A percentile compares a stretch with the other conserved stretches of the same genome.
Conservation (phyloP, 805 yeast species). For the Cyberlindnera mississippiensis region DNA sequence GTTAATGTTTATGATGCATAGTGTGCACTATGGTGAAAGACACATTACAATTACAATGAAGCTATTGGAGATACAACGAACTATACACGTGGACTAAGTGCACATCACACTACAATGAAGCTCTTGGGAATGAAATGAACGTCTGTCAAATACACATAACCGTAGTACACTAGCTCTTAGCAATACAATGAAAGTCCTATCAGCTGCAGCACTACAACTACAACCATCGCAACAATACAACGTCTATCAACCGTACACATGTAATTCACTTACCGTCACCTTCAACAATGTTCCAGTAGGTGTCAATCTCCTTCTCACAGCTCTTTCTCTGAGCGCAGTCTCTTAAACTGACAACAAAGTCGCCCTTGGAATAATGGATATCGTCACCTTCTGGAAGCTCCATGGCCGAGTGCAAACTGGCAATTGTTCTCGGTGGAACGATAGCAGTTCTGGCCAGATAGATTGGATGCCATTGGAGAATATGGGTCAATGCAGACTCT, state of each 20-base stretch:
- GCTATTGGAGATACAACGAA: too few relatives aligned
- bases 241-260: background rate
- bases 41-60: too few relatives aligned
- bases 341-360: slow-evolving; percentile 60
- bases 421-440: slow-evolving; percentile 59
- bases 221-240: background rate
- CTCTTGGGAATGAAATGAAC: too few relatives aligned
- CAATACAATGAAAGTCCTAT: too few relatives aligned
- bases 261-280: background rate
- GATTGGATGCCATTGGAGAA: slow-evolving; percentile 93
- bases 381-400: slow-evolving; percentile 41
- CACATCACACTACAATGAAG: too few relatives aligned
- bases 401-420: slow-evolving; percentile 39
- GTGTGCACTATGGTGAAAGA: too few relatives aligned
- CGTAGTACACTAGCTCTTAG: too few relatives aligned
- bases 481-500: slow-evolving; percentile 74
- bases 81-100: too few relatives aligned
- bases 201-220: too few relatives aligned
- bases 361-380: slow-evolving; percentile 55
- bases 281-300: slow-evolving; percentile 29
- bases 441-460: slow-evolving; percentile 68
- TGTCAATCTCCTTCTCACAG: slow-evolving; percentile 49
- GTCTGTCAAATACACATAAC: too few relatives aligned
- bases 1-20: too few relatives aligned
- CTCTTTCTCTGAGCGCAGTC: slow-evolving; percentile 47